A percentile compares a stretch with the other conserved stretches of the same genome.
Evolutionary conservation across 163 green algal genomes (phyloP).

Genomic region (Coccomyxa subellipsoidea): DNA sequence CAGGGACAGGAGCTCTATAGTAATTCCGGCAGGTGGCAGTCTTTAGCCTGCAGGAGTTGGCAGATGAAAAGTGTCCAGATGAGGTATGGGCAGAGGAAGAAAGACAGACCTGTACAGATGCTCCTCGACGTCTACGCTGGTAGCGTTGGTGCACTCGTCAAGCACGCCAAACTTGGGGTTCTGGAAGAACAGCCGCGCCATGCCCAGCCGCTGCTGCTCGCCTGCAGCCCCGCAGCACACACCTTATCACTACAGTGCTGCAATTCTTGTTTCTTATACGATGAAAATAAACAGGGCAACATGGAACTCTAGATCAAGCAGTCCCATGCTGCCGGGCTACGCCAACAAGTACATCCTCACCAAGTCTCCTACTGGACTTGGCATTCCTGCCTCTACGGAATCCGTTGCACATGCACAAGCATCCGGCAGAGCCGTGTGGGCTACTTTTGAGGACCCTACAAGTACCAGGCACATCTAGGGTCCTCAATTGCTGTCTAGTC

Average conservation of each 20-base stretch:
- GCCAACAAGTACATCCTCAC: too few relatives aligned
- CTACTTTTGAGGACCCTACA: too few relatives aligned
- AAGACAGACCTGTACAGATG: slow-evolving; percentile 46
- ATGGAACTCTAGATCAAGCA: neutral
- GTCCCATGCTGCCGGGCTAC: too few relatives aligned
- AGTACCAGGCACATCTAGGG: too few relatives aligned
- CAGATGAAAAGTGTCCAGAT: too few relatives aligned
- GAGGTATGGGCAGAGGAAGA: neutral
- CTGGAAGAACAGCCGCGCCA: slow-evolving; percentile 82
- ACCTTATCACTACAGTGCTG: too few relatives aligned
- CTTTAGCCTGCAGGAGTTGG: too few relatives aligned
- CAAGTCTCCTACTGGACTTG: too few relatives aligned
- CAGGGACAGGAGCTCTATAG: too few relatives aligned
- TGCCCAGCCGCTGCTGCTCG: slow-evolving; percentile 81
- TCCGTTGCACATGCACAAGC: neutral
- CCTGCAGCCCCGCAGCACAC: slow-evolving; percentile 21
- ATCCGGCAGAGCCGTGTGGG: neutral
- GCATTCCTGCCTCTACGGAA: too few relatives aligned
- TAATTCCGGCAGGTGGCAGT: neutral
- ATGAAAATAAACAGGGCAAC: neutral
- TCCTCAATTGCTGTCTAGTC: too few relatives aligned
- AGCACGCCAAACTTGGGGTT: slow-evolving; percentile 62
- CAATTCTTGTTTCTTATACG: too few relatives aligned
- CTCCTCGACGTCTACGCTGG: slow-evolving; percentile 71
- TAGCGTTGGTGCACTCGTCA: slow-evolving; percentile 82